A percentile compares a stretch with the other conserved stretches of the same genome.
Conservation (phyloP, 345 rosid genomes). For the Brassica carinata region DNA sequence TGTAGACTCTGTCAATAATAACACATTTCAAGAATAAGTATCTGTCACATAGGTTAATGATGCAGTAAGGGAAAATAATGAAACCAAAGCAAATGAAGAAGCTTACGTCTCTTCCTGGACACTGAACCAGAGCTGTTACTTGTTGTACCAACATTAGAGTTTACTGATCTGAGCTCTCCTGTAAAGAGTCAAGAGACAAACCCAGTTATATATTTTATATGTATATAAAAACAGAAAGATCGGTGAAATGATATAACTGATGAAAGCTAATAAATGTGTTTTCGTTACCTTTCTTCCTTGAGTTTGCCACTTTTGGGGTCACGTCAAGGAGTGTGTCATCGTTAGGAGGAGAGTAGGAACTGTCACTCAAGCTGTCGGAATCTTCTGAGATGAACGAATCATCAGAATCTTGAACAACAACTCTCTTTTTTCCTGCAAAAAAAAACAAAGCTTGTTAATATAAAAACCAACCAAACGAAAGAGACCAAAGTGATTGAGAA, state of each 20-base stretch:
- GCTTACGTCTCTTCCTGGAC: background rate
- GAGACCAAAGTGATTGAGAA: background rate
- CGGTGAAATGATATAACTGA: background rate
- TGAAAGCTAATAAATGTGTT: background rate
- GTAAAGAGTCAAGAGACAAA: background rate
- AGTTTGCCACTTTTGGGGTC: background rate
- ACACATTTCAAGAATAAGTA: background rate
- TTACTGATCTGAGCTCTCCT: background rate
- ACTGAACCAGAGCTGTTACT: background rate
- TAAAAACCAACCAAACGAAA: background rate
- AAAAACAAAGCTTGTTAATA: background rate
- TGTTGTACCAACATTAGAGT: background rate
- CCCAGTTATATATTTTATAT: background rate
- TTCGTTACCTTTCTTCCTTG: background rate
- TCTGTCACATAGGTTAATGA: background rate
- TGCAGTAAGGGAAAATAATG: background rate
- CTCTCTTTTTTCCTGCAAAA: background rate
- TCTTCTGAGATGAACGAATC: background rate
- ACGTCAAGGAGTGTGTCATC: background rate
- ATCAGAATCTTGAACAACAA: background rate
- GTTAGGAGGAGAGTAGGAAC: background rate
- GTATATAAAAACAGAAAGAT: background rate
- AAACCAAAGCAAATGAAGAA: background rate
- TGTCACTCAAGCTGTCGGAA: background rate
- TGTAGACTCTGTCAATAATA: background rate